phyloP scores from a whole-genome alignment of 805 yeast species.

The Saccharomycopsis amapae region DNA sequence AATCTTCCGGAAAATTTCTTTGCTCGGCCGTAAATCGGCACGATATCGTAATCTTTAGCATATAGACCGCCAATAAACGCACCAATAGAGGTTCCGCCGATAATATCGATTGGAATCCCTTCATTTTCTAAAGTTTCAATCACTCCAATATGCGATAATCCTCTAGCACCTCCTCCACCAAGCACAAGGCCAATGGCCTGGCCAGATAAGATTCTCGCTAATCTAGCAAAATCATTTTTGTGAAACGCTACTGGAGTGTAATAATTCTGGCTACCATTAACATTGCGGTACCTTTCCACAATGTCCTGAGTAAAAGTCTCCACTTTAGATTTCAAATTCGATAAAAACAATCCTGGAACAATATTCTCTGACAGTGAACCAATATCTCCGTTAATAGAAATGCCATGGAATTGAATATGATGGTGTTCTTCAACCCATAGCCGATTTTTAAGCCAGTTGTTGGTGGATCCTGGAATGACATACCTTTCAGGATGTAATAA shows the following conservation, averaged over 20 bases:
- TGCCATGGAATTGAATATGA: slow-evolving; percentile 68
- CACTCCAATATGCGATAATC: slow-evolving; percentile 86
- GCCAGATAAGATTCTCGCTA: slow-evolving; percentile 85
- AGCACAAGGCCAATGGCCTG: slow-evolving; percentile 90
- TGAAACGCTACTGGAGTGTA: slow-evolving; percentile 30
- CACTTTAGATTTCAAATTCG: slow-evolving; percentile 30
- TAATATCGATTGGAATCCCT: slow-evolving; percentile 87
- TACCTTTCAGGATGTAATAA: slow-evolving; percentile 74
- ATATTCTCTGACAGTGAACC: neutral
- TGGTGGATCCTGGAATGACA: slow-evolving; percentile 81
- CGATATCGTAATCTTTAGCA: slow-evolving; percentile 86
- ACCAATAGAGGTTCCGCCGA: slow-evolving; percentile 97
- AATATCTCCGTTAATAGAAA: slow-evolving; percentile 12
- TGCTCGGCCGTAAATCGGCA: slow-evolving; percentile 83
- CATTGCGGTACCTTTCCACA: slow-evolving; percentile 23
- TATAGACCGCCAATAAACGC: slow-evolving; percentile 93
- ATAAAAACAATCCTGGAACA: slow-evolving; percentile 5
- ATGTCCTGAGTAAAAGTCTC: slow-evolving; percentile 31
- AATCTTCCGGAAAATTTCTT: slow-evolving; percentile 80
- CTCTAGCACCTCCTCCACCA: slow-evolving; percentile 98
- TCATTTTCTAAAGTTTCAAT: slow-evolving; percentile 84
- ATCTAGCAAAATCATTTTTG: slow-evolving; percentile 81
- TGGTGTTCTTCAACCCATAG: slow-evolving; percentile 93
- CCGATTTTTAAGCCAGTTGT: slow-evolving; percentile 75
- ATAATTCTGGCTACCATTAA: slow-evolving; percentile 20